Evolutionary conservation across 73 alveolate genomes (phyloP).

Genomic region (Tetrahymena malaccensis): DNA sequence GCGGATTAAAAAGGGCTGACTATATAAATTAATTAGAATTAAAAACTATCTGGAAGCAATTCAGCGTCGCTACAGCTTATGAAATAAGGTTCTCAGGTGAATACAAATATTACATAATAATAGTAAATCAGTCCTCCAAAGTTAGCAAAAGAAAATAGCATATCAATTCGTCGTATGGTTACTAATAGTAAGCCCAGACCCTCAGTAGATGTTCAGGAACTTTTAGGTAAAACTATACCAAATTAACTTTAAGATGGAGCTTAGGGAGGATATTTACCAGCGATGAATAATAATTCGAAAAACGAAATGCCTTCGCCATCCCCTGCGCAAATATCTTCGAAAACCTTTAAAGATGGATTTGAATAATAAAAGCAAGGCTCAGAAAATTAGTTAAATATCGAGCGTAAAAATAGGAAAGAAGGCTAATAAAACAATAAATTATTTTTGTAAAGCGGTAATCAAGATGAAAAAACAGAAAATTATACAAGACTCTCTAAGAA

Average conservation of each 20-base stretch:
- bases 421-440: slow-evolving; percentile 11
- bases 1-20: neutral
- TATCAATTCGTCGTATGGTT: neutral
- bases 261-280: neutral
- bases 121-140: neutral
- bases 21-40: neutral
- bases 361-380: neutral
- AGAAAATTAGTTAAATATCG: neutral
- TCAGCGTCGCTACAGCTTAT: neutral
- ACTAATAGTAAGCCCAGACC: neutral
- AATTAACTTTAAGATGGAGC: neutral
- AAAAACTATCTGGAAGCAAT: neutral
- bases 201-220: neutral
- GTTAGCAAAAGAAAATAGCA: neutral
- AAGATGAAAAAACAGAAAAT: slow-evolving; percentile 22
- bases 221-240: neutral
- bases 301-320: neutral
- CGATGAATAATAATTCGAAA: neutral
- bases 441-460: slow-evolving; percentile 9
- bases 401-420: slow-evolving; percentile 32
- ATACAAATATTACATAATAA: neutral
- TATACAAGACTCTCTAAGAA: neutral
- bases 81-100: neutral
- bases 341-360: neutral
- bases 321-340: neutral